Percentiles rank a stretch among this genome's conserved stretches.
Evolutionary conservation across 2,329 filamentous ascomycete species (phyloP).

Genomic region (Thermochaetoides dissita): DNA sequence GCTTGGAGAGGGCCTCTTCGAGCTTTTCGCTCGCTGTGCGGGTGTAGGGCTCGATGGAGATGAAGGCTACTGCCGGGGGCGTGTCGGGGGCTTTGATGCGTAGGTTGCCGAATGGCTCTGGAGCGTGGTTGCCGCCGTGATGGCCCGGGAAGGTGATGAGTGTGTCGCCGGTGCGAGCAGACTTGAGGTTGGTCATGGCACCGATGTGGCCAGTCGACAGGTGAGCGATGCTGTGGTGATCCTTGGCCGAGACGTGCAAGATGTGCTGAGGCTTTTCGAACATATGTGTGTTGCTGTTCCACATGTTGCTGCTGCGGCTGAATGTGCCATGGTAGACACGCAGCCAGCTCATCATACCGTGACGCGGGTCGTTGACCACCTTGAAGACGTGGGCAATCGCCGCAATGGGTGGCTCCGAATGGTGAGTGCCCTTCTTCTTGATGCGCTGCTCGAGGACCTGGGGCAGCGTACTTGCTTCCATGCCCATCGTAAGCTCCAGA

Average conservation of each 20-base stretch:
- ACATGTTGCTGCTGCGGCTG: conserved; percentile 59
- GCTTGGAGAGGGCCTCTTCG: conserved; percentile 57
- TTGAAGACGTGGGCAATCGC: conserved; percentile 71
- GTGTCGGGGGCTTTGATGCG: conserved; percentile 81
- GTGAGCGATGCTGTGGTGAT: conserved; percentile 69
- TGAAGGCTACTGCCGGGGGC: conserved; percentile 88
- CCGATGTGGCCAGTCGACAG: conserved; percentile 84
- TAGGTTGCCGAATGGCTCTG: conserved; percentile 56
- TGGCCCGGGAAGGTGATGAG: conserved; percentile 56
- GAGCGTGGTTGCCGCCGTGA: conserved; percentile 39
- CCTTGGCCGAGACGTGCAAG: conserved; percentile 77
- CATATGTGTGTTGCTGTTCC: conserved; percentile 73
- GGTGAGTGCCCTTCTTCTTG: conserved; percentile 21
- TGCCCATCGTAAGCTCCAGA: conserved; percentile 54
- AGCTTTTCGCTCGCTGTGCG: conserved; percentile 63
- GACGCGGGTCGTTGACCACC: conserved; percentile 74
- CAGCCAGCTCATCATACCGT: conserved; percentile 81
- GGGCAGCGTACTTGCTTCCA: conserved; percentile 30
- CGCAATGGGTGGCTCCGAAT: conserved; percentile 22
- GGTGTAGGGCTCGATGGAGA: conserved; percentile 63
- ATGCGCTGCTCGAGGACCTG: conserved; percentile 24
- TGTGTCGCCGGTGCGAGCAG: conserved; percentile 87
- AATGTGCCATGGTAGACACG: conserved; percentile 80
- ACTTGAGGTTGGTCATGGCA: conserved; percentile 78
- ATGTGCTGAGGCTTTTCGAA: conserved; percentile 69